A percentile compares a stretch with the other conserved stretches of the same genome.
These are phyloP conservation scores for Colletotrichum eremochloae DNA, from an alignment of 2,329 filamentous ascomycete genomes.

Conservation along the genomic window DNA sequence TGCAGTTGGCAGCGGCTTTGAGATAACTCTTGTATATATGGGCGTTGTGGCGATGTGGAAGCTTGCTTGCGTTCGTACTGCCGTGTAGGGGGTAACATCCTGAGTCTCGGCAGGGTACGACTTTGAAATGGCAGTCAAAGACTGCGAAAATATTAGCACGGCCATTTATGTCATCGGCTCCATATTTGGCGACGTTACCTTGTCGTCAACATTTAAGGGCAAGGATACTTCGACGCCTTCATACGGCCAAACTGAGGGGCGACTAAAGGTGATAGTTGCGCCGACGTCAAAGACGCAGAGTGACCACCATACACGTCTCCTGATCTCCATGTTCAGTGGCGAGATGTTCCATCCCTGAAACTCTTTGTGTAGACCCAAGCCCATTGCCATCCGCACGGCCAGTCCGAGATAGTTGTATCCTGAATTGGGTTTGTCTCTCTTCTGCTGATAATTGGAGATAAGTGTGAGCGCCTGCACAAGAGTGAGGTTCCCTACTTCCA, in stretches of 20 bases:
- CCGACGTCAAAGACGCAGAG: conserved; percentile 60
- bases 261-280: conserved; percentile 55
- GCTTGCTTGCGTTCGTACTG: conserved; percentile 57
- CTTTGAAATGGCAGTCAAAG: conserved; percentile 52
- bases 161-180: not conserved
- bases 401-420: conserved; percentile 64
- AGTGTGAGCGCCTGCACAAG: conserved; percentile 51
- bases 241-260: conserved; percentile 48
- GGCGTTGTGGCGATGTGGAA: conserved; percentile 60
- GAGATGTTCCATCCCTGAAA: conserved; percentile 51
- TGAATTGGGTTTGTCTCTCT: conserved; percentile 63
- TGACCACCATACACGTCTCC: conserved; percentile 54
- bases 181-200: conserved; percentile 9
- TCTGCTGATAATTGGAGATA: conserved; percentile 55
- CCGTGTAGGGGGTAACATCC: conserved; percentile 58
- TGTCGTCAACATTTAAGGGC: conserved; percentile 51
- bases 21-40: conserved; percentile 61
- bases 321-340: conserved; percentile 51
- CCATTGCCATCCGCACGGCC: conserved; percentile 62
- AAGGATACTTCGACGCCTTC: conserved; percentile 48
- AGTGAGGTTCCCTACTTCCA: conserved; percentile 47
- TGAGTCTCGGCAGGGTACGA: conserved; percentile 52
- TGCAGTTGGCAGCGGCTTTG: conserved; percentile 57
- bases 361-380: conserved; percentile 62
- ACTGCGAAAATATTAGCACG: not conserved